Percentiles rank a stretch among this genome's conserved stretches.
phyloP scores from a whole-genome alignment of 2,329 filamentous ascomycete species.

The Penicillium psychrosexuale region DNA sequence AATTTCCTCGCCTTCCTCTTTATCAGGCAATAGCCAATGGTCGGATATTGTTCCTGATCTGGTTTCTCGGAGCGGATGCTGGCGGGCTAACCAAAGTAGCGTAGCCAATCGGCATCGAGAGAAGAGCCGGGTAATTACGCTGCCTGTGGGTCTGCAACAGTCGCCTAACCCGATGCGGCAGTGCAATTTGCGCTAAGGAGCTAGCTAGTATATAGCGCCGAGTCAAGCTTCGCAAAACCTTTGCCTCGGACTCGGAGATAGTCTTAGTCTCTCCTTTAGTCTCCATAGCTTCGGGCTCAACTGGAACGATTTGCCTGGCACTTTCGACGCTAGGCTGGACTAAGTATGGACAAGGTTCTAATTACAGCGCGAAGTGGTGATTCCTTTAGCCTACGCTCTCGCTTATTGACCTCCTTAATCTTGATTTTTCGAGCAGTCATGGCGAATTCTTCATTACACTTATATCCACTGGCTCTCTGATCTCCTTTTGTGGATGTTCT shows the following conservation, averaged over 20 bases:
- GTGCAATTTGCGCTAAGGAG: background rate
- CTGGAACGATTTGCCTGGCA: background rate
- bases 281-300: background rate
- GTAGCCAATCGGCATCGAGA: background rate
- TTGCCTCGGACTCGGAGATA: background rate
- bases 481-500: background rate
- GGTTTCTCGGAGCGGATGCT: background rate
- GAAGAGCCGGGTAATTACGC: background rate
- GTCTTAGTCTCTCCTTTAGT: background rate
- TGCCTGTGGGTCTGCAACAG: background rate
- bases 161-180: background rate
- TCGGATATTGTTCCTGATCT: background rate
- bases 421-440: background rate
- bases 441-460: background rate
- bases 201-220: background rate
- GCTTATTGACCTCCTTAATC: constrained; percentile 10
- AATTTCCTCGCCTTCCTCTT: background rate
- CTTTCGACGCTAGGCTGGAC: constrained; percentile 1
- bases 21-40: background rate
- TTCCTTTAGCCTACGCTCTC: background rate
- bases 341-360: constrained; percentile 4
- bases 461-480: background rate
- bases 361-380: background rate
- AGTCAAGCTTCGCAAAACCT: constrained; percentile 3
- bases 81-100: background rate